Evolutionary conservation across 2,329 filamentous ascomycete genomes (phyloP), one percentile per base, ranked within the genome.

Genomic region (Pseudocercospora vitis): DNA sequence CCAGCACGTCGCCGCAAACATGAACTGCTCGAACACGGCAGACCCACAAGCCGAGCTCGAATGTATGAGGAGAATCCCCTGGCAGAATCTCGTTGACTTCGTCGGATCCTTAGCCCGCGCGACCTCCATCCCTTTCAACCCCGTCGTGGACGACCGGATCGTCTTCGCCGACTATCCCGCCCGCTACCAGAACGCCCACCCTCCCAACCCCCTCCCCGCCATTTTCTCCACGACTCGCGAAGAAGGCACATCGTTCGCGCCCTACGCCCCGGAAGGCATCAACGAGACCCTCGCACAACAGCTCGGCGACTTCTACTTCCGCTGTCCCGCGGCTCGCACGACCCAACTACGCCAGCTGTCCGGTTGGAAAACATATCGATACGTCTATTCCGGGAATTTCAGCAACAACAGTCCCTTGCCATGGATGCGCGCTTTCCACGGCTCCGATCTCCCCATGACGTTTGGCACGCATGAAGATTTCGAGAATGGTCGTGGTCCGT

Each of bases 1-100:
- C 76, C 54, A 71, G 77, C 49, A 77, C 79, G 56, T 71, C 73
- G 28, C 54, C 11, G 16, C 32, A 23, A 52, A 42, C 21, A 40
- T 52, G 11, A 48, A 49, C 6, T 29, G 24, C 7, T 50, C 60
- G 5, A 57, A 50, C 12, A 37, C 8, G n/a, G 2, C 9, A 2
- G 33, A 37, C 16, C 33, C 33, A 16, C 9, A 16, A 8, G 33
- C 12, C 2, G 33, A 37, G 26, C 56, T 16, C 49, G 57, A 28
- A n/a, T 47, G 44, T 26, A 47, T 47, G 44, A n/a, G 44, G 12
- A n/a, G 19, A 31, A 11, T 47, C 7, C 44, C 44, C 11, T 47
- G n/a, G 23, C 19, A 47, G 19, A 45, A 33, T 14, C 23, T 47
- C 14, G 47, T 37, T 11, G 35, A 52, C 18, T 46, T 32, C 53